Conservation (phyloP, 331 rosid genomes). For the Telfairia occidentalis region DNA sequence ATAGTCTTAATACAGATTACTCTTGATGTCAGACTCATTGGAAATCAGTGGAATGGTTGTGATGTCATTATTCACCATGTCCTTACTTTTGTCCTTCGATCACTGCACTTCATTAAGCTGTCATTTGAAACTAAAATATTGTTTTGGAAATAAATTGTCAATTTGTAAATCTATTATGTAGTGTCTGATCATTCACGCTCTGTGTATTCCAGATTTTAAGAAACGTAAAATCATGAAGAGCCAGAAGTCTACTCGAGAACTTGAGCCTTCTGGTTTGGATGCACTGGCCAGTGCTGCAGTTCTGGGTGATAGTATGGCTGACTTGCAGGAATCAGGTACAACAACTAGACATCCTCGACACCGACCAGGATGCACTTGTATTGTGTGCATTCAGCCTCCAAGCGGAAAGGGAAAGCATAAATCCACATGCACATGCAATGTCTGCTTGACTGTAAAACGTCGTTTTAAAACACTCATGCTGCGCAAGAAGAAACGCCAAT, state of each 20-base stretch:
- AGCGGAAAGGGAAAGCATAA: constrained; percentile 95
- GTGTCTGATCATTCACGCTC: background rate
- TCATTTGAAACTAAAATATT: constrained; percentile 8
- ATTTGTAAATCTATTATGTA: background rate
- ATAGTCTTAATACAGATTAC: background rate
- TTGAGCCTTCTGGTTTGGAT: constrained; percentile 69
- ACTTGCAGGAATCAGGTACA: constrained; percentile 51
- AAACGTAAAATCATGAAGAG: constrained; percentile 42
- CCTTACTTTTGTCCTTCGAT: background rate
- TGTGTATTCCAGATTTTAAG: constrained; percentile 42
- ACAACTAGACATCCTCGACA: constrained; percentile 92
- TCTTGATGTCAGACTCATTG: background rate
- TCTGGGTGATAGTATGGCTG: constrained; percentile 51
- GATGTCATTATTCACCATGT: background rate
- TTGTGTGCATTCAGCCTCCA: constrained; percentile 94
- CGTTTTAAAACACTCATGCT: constrained; percentile 88
- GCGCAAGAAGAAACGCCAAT: constrained; percentile 76
- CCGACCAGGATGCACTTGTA: constrained; percentile 92
- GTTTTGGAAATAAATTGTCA: background rate
- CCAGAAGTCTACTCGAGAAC: constrained; percentile 32
- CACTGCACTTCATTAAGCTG: background rate
- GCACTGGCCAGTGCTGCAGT: constrained; percentile 91
- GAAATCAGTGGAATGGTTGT: constrained; percentile 5
- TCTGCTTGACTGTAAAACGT: constrained; percentile 87
- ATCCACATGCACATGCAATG: constrained; percentile 81